phyloP scores from a whole-genome alignment of 2,329 filamentous ascomycete genomes.

The Ustilaginoidea virens region DNA sequence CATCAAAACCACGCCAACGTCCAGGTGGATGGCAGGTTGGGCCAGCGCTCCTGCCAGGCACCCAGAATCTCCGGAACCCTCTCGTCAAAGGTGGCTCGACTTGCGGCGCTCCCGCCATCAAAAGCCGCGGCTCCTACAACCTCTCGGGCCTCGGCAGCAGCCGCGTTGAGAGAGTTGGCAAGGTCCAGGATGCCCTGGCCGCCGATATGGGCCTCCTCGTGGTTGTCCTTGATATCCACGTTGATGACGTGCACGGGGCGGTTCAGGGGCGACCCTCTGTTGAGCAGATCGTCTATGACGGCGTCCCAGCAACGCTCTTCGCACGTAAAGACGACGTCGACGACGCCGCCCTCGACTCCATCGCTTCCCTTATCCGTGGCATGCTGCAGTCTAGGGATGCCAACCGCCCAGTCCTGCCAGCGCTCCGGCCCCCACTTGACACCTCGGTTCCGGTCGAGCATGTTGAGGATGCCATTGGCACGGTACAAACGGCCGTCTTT shows the following conservation, averaged over 20 bases:
- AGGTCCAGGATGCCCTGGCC: constrained; percentile 86
- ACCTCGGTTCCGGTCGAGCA: constrained; percentile 80
- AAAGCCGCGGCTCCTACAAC: constrained; percentile 48
- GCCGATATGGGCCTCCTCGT: constrained; percentile 85
- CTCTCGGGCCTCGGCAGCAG: constrained; percentile 62
- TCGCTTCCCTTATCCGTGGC: constrained; percentile 58
- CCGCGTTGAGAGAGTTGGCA: constrained; percentile 69
- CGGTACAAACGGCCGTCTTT: constrained; percentile 83
- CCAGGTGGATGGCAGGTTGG: constrained; percentile 81
- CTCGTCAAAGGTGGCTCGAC: constrained; percentile 73
- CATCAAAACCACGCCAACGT: constrained; percentile 82
- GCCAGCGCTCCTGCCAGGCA: constrained; percentile 91
- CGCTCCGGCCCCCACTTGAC: constrained; percentile 94
- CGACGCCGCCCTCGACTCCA: constrained; percentile 76
- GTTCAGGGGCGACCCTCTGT: constrained; percentile 73
- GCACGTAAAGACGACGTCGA: constrained; percentile 92
- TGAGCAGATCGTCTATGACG: constrained; percentile 83
- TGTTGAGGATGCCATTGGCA: constrained; percentile 85
- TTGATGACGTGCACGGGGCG: constrained; percentile 95
- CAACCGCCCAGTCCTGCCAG: constrained; percentile 94
- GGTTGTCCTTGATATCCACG: constrained; percentile 95
- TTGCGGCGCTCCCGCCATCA: constrained; percentile 50
- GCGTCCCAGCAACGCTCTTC: constrained; percentile 98
- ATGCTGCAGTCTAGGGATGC: constrained; percentile 66
- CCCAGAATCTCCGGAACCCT: constrained; percentile 82